phyloP scores from a whole-genome alignment of 495 filamentous ascomycete species.

The Trichoderma parareesei region DNA sequence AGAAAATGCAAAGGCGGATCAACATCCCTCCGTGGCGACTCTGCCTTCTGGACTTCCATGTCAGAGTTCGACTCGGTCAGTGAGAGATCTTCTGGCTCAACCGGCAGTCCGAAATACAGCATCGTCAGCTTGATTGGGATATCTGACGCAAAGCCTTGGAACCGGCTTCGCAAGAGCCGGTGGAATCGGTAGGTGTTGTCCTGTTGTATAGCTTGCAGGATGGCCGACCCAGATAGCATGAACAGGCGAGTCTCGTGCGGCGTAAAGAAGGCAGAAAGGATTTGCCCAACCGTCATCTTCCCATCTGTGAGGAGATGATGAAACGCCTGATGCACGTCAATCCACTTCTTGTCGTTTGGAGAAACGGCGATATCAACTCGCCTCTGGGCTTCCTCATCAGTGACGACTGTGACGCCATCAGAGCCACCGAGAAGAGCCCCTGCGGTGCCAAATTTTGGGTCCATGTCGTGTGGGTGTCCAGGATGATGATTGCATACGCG shows the following conservation, averaged over 20 bases:
- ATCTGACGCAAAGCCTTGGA: background rate
- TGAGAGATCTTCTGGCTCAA: background rate
- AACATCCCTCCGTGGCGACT: background rate
- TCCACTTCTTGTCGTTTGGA: background rate
- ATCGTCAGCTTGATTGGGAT: background rate
- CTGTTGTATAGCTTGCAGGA: background rate
- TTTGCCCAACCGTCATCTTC: background rate
- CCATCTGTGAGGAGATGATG: background rate
- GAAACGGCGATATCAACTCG: background rate
- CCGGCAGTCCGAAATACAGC: slow-evolving; percentile 1
- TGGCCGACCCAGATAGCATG: background rate
- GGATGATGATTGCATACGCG: background rate
- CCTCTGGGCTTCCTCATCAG: background rate
- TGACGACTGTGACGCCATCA: background rate
- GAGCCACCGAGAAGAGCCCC: background rate
- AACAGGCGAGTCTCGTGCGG: background rate
- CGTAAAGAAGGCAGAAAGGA: background rate
- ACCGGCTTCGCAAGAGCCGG: background rate
- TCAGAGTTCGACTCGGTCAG: background rate
- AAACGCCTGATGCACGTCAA: background rate
- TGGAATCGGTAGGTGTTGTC: background rate
- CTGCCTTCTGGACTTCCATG: background rate
- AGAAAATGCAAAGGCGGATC: background rate
- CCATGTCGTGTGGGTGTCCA: background rate
- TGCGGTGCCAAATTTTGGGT: background rate